phyloP scores from a whole-genome alignment of 78 protist genomes.

The Dictyostelium capitatum region DNA sequence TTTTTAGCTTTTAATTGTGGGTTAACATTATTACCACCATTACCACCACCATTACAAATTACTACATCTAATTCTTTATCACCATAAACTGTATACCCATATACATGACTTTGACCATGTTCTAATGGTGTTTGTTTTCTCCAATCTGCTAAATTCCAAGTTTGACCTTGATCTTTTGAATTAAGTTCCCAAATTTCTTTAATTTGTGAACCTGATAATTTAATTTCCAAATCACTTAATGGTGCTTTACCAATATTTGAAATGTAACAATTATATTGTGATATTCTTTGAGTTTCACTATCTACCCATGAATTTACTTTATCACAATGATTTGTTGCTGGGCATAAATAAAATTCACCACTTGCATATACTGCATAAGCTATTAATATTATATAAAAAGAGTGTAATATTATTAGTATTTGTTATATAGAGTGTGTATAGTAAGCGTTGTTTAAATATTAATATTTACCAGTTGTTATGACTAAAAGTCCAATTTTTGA shows the following conservation, averaged over 20 bases:
- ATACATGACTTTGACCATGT: background rate
- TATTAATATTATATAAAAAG: too few relatives aligned
- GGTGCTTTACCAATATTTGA: background rate
- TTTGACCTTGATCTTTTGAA: background rate
- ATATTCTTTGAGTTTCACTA: background rate
- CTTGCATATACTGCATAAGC: background rate
- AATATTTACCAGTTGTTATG: background rate
- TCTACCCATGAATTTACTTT: conserved; percentile 11
- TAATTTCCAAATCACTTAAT: conserved; percentile 6
- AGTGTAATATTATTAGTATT: too few relatives aligned
- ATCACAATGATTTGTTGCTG: conserved; percentile 16
- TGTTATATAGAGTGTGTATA: too few relatives aligned
- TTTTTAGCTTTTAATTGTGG: background rate
- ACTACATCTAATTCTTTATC: background rate
- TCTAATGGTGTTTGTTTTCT: conserved; percentile 7
- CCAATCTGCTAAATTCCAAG: conserved; percentile 12
- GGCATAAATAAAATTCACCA: background rate
- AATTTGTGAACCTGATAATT: background rate
- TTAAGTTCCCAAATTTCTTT: conserved; percentile 25
- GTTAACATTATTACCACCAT: too few relatives aligned
- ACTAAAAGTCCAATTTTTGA: background rate
- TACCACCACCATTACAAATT: conserved; percentile 2
- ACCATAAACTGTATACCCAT: conserved; percentile 56
- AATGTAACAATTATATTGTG: background rate
- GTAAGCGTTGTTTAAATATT: too few relatives aligned